Evolutionary conservation across 225 moss, liverwort and hornwort species (phyloP).

Genomic region (Antitrichia curtipendula): DNA sequence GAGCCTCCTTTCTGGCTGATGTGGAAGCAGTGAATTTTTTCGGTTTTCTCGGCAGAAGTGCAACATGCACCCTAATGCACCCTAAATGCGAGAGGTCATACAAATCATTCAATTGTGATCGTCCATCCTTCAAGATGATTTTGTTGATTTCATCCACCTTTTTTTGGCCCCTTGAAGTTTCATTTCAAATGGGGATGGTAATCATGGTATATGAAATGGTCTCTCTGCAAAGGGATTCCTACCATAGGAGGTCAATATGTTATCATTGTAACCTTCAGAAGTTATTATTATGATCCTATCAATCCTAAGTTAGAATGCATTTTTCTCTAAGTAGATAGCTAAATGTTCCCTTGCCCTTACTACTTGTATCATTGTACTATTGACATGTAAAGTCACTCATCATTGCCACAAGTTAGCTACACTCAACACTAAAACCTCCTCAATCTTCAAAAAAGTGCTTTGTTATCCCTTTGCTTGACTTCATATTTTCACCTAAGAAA

Average conservation of each 20-base stretch:
- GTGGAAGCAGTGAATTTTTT: too few relatives aligned
- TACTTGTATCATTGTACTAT: accelerated
- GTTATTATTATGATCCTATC: neutral
- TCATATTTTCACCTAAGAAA: neutral
- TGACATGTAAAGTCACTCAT: neutral
- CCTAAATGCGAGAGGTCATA: too few relatives aligned
- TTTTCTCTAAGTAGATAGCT: neutral
- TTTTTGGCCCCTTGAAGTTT: neutral
- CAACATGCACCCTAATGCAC: too few relatives aligned
- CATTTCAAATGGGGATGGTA: neutral
- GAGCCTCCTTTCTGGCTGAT: too few relatives aligned
- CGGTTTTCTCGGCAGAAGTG: too few relatives aligned
- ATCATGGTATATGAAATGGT: neutral
- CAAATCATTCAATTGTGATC: too few relatives aligned
- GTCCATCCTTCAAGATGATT: too few relatives aligned
- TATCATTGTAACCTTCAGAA: neutral
- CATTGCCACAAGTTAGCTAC: neutral
- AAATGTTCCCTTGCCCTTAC: neutral
- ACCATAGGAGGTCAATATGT: neutral
- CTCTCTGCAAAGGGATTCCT: too few relatives aligned
- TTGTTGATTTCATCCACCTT: too few relatives aligned
- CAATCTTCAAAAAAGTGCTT: neutral
- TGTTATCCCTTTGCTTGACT: neutral
- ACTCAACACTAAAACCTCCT: neutral
- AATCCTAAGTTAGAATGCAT: neutral